Evolutionary conservation across 345 rosid species (phyloP).

Genomic region (Mercurialis annua): DNA sequence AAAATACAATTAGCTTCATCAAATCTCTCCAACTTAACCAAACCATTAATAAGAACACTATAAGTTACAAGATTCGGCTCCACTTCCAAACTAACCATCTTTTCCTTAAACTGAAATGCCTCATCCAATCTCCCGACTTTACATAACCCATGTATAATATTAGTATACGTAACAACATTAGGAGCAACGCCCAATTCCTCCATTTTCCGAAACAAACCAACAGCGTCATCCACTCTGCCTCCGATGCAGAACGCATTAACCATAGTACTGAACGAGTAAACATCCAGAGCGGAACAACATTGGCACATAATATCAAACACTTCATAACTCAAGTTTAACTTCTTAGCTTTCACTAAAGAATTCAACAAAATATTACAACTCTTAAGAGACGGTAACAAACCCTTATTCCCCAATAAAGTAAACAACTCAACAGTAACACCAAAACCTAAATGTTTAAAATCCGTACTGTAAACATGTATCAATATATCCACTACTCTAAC

Average conservation of each 20-base stretch:
- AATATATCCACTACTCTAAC: constrained; percentile 49
- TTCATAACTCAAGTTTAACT: constrained; percentile 46
- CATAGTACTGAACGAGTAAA: constrained; percentile 58
- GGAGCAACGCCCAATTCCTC: constrained; percentile 50
- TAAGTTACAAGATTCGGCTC: constrained; percentile 56
- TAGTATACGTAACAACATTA: constrained; percentile 62
- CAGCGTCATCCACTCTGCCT: constrained; percentile 51
- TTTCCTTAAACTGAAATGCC: constrained; percentile 52
- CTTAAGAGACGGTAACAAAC: constrained; percentile 58
- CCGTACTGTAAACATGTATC: constrained; percentile 57
- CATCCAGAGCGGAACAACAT: constrained; percentile 47
- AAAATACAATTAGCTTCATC: constrained; percentile 51
- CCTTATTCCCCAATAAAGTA: constrained; percentile 38
- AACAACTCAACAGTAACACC: constrained; percentile 50
- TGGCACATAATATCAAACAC: constrained; percentile 47
- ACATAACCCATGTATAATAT: constrained; percentile 70
- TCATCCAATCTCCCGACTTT: constrained; percentile 54
- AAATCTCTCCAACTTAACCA: constrained; percentile 55
- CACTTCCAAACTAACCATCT: constrained; percentile 48
- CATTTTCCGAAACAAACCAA: constrained; percentile 51
- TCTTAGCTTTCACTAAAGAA: constrained; percentile 55
- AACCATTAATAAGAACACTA: constrained; percentile 63
- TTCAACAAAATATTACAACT: constrained; percentile 60
- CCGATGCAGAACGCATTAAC: constrained; percentile 63
- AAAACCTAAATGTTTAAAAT: constrained; percentile 50